phyloP scores from a whole-genome alignment of 805 yeast genomes.

The Barnettozyma wickerhamii region DNA sequence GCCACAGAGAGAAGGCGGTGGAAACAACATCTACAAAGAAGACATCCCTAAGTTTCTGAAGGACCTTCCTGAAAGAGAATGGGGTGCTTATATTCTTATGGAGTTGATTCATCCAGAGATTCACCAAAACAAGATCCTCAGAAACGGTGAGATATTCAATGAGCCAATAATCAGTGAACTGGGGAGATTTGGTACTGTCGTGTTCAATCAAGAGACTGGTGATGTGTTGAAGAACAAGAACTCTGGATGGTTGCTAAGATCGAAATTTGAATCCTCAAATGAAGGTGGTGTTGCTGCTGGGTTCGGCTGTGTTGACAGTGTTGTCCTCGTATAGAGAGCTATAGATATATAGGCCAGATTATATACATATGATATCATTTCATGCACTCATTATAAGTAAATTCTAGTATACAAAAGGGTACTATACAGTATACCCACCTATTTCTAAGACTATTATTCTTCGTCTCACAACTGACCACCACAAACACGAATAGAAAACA shows the following conservation, averaged over 20 bases:
- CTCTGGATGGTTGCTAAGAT: slow-evolving; percentile 84
- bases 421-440: no score
- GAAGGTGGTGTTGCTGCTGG: slow-evolving; percentile 99
- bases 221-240: slow-evolving; percentile 56
- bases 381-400: no score
- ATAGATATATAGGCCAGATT: no score
- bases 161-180: slow-evolving; percentile 86
- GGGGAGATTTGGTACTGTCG: slow-evolving; percentile 81
- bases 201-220: slow-evolving; percentile 66
- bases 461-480: no score
- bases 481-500: not conserved
- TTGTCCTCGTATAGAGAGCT: slow-evolving; percentile 45
- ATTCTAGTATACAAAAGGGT: no score
- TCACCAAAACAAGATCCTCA: slow-evolving; percentile 61
- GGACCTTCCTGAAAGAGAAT: slow-evolving; percentile 56
- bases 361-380: no score
- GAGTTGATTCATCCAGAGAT: slow-evolving; percentile 81
- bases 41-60: slow-evolving; percentile 75
- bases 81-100: slow-evolving; percentile 94
- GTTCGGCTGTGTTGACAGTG: slow-evolving; percentile 91
- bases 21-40: slow-evolving; percentile 85
- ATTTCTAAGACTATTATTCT: no score
- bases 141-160: slow-evolving; percentile 55
- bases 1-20: slow-evolving; percentile 99
- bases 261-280: slow-evolving; percentile 80